Evolutionary conservation across 768 basidiomycete species (phyloP), one percentile per base, ranked within the genome.

Genomic region (Phanerochaete carnosa): DNA sequence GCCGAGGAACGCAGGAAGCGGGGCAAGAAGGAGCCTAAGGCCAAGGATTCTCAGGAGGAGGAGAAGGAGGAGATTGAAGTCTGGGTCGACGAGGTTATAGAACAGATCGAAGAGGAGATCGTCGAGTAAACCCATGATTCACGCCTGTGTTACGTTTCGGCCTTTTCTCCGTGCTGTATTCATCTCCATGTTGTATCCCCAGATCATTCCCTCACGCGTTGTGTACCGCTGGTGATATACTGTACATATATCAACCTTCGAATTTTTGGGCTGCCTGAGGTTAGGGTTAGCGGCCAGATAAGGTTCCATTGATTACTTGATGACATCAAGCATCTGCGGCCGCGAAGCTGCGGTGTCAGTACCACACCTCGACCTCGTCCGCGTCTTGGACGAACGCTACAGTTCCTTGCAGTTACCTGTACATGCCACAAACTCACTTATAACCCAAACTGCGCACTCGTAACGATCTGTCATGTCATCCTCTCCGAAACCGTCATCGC

Each of bases 61-160:
- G 86, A 80, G 62, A 90, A 90, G 72, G 93, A 95, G 74, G 91
- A 91, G 76, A 94, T 95, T 57, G 93, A 95, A 74, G 92, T 96
- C 57, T 94, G 92, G 91, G 77, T 95, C 57, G 95, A 96, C 68
- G 94, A 96, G 72, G 84, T 96, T 45, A 85, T 95, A 68, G 93
- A 97, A 66, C 94, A 97, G 79, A 85, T 82, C 45, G 94, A 96
- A 76, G 94, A 96, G 75, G 86, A 83, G 69, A 75, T 88, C 25
- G 76, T 85, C 29, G 87, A 88, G 58, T 80, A 69, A 55, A 26
- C 35, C 19, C 22, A 16, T 26, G 35, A 2, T 22, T 55, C 13
- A n/a, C 28, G 28, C 35, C 52, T 39, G 32, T 7, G 11, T 25
- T 37, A 13, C 13, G 8, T 55, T 28, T 55, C 15, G 11, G 12